phyloP scores from a whole-genome alignment of 2,329 filamentous ascomycete species.

The Apiospora malaysiana region DNA sequence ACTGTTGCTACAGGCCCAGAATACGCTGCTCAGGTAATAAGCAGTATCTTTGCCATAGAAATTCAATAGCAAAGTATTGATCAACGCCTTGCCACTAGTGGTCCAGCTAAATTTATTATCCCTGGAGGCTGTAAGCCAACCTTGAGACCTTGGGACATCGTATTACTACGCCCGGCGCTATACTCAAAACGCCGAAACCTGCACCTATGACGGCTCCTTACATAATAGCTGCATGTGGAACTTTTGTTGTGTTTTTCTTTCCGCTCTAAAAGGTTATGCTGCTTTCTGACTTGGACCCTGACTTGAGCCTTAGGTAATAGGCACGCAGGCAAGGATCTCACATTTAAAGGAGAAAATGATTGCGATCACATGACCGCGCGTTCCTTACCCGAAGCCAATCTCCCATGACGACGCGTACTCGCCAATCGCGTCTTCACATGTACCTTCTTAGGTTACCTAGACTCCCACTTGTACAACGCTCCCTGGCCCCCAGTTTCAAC shows the following conservation, averaged over 20 bases:
- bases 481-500: background rate
- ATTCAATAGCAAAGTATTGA: too few species aligned
- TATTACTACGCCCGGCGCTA: constrained; percentile 8
- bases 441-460: too few species aligned
- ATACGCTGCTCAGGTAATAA: too few species aligned
- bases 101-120: too few species aligned
- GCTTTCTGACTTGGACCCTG: background rate
- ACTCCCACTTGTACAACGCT: background rate
- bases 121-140: too few species aligned
- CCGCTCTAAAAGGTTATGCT: background rate
- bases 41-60: too few species aligned
- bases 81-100: too few species aligned
- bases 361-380: background rate
- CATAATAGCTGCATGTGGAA: constrained; percentile 6
- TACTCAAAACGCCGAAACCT: constrained; percentile 13
- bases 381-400: background rate
- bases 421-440: background rate
- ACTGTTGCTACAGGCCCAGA: too few species aligned
- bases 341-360: background rate
- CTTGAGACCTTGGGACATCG: background rate
- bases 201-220: constrained; percentile 11
- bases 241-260: background rate
- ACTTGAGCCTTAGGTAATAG: background rate
- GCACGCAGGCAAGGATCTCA: background rate
- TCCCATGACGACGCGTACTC: background rate